A percentile compares a stretch with the other conserved stretches of the same genome.
These are phyloP conservation scores for Stachybotrys chartarum DNA, from an alignment of 2,329 filamentous ascomycete species.

Conservation along the genomic window DNA sequence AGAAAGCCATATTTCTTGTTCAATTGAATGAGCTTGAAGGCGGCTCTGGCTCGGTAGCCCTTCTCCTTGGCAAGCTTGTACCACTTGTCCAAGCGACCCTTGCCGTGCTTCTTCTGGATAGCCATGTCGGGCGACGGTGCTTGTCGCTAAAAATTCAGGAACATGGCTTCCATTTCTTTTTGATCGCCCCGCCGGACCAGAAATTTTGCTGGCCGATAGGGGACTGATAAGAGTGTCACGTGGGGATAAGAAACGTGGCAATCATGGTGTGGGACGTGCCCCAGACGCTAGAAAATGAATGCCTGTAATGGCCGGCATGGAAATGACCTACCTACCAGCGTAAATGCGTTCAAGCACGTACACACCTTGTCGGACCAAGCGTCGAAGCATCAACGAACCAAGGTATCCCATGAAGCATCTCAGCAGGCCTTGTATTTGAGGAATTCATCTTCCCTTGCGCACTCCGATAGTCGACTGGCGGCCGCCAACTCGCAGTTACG, in stretches of 20 bases:
- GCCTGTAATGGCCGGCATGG: no score
- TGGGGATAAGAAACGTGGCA: conserved; percentile 18
- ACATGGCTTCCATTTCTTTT: neutral
- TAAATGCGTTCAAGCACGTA: neutral
- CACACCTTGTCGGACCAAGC: neutral
- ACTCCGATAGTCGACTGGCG: no score
- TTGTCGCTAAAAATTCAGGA: neutral
- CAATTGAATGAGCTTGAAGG: conserved; percentile 95
- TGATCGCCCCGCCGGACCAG: conserved; percentile 15
- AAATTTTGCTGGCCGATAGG: conserved; percentile 23
- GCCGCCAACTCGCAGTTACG: neutral
- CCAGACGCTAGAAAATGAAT: neutral
- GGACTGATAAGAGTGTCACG: conserved; percentile 23
- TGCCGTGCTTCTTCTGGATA: conserved; percentile 98
- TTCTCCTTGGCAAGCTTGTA: conserved; percentile 98
- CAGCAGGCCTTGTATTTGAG: neutral
- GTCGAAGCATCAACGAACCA: neutral
- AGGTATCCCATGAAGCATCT: neutral
- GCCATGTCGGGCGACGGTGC: conserved; percentile 54
- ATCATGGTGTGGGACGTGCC: no score
- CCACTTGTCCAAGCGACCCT: conserved; percentile 98
- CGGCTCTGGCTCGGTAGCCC: conserved; percentile 89
- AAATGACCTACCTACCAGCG: no score
- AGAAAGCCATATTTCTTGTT: conserved; percentile 99
- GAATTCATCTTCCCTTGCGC: neutral